Evolutionary conservation across 1,284 basidiomycete species (phyloP).

Genomic region (Ustilago curta): DNA sequence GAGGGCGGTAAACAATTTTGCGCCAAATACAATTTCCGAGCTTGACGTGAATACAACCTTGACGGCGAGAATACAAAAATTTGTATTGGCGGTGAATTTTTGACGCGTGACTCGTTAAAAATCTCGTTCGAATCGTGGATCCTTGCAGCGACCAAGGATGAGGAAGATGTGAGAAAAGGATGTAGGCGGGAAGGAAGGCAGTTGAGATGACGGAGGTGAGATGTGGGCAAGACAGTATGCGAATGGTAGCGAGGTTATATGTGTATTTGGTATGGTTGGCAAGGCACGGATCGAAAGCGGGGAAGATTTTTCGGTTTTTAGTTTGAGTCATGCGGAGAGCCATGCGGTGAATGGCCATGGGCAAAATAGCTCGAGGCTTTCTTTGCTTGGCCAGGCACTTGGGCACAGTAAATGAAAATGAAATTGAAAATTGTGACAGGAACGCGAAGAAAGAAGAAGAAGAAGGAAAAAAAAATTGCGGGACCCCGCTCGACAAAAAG

Average conservation of each 20-base stretch:
- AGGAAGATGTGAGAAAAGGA: neutral
- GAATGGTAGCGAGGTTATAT: conserved; percentile 17
- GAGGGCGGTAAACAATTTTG: neutral
- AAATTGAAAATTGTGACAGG: neutral
- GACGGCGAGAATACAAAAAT: conserved; percentile 1
- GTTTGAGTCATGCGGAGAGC: neutral
- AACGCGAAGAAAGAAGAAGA: too few species aligned
- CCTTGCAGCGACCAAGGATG: neutral
- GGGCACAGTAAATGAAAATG: neutral
- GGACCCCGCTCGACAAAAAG: neutral
- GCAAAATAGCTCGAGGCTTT: neutral
- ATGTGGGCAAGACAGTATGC: conserved; percentile 1
- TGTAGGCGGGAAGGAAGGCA: neutral
- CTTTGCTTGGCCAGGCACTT: conserved; percentile 3
- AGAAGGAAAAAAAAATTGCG: neutral
- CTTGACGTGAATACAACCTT: conserved; percentile 3
- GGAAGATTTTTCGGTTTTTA: conserved; percentile 1
- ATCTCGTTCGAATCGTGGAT: neutral
- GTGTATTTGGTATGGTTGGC: neutral
- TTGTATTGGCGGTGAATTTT: neutral
- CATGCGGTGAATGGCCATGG: neutral
- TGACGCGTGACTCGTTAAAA: conserved; percentile 10
- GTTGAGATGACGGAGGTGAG: conserved; percentile 10
- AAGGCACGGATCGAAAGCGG: conserved; percentile 4
- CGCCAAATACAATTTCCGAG: neutral